Conservation (phyloP, 2,329 filamentous ascomycete genomes). For the Cercospora canescens region DNA sequence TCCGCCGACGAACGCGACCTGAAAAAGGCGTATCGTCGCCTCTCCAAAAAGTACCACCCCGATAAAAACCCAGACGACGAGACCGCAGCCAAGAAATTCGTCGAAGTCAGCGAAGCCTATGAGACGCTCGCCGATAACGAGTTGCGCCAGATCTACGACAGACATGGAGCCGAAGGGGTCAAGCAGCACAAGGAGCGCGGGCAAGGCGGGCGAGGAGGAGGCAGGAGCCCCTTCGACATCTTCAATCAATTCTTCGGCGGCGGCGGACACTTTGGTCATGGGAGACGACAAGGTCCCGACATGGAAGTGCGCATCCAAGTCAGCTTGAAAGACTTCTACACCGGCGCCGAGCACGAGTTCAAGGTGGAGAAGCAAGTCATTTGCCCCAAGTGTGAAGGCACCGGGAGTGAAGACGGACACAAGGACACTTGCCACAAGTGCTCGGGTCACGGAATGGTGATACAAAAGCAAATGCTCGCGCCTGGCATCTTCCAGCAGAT, state of each 20-base stretch:
- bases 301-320: conserved; percentile 83
- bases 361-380: conserved; percentile 92
- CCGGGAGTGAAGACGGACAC: conserved; percentile 77
- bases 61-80: conserved; percentile 94
- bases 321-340: conserved; percentile 89
- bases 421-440: conserved; percentile 74
- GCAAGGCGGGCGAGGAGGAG: conserved; percentile 55
- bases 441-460: conserved; percentile 75
- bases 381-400: conserved; percentile 87
- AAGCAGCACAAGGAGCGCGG: conserved; percentile 77
- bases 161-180: conserved; percentile 88
- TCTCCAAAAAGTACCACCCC: conserved; percentile 95
- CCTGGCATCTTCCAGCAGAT: conserved; percentile 99
- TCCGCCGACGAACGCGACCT: conserved; percentile 82
- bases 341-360: conserved; percentile 81
- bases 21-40: conserved; percentile 86
- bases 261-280: conserved; percentile 69
- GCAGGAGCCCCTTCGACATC: conserved; percentile 90
- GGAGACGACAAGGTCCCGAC: conserved; percentile 79
- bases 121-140: conserved; percentile 81
- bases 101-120: conserved; percentile 92
- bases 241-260: conserved; percentile 98
- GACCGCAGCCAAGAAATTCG: conserved; percentile 83
- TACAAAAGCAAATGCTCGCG: conserved; percentile 88
- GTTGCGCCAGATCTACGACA: conserved; percentile 86